Base-by-base conservation (phyloP, 257 asterid species). In the Gentiana straminea region DNA sequence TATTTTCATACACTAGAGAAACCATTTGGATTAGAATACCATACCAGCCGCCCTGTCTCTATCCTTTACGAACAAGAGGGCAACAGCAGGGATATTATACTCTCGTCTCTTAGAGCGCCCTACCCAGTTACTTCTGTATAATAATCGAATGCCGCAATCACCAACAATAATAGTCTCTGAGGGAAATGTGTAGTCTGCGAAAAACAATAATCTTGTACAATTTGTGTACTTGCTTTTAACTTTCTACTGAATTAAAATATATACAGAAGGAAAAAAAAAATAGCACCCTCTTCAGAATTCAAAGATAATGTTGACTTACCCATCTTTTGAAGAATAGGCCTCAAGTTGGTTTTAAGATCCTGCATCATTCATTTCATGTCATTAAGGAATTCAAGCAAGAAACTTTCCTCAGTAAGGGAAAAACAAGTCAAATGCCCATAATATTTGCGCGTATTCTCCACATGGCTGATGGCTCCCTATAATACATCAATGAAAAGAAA, bases 101-200 rank as follows among this genome's bases (percentile, higher is more conserved):
- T 60, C 35, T 39, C 3, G 68, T 34, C 3, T 37, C 49, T 54
- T 51, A 55, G 52, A 62, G 54, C 46, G 56, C 33, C 52, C 49
- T 12, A 11, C 48, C 63, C 69, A 63, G 55, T 68, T 61, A 70
- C 82, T 71, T 73, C 62, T 68, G 68, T 73, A 83, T 62, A 75
- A 65, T 68, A 73, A 74, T 35, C 65, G 63, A 67, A 80, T 65
- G 54, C 83, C 78, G 24, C 79, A 77, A 51, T 81, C 91, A 60
- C 98, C 98, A 65, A 84, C 83, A 71, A 90, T 64, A 52, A 73
- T 68, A 10, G 95, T 90, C 61, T 76, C 93, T 48, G 49, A 57
- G 32, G 94, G 49, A 58, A 90, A 82, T 59, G 86, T 82, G 67
- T 64, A 76, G 62, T 86, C 98, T 86, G 73, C 61, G 51, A 68